A percentile compares a stretch with the other conserved stretches of the same genome.
Conservation (phyloP, 805 yeast genomes). For the Zygosaccharomyces bailii region DNA sequence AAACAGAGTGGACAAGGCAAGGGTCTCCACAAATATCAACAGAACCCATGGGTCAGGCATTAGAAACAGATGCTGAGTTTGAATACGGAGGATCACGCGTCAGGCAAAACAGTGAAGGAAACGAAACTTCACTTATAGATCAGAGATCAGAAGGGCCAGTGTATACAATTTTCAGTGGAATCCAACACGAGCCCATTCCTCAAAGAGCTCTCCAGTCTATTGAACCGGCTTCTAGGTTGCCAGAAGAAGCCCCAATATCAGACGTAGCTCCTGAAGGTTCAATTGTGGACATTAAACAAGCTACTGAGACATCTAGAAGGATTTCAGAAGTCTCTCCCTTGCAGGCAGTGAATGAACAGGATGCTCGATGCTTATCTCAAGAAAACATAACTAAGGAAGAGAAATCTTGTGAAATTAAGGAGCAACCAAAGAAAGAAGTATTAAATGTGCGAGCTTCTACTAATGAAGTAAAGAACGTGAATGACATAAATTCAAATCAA, state of each 20-base stretch:
- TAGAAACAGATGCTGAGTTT: neutral
- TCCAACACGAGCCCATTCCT: neutral
- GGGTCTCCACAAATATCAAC: slow-evolving; percentile 5
- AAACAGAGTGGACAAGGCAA: neutral
- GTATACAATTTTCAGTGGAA: neutral
- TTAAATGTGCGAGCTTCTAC: no score
- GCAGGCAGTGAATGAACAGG: no score
- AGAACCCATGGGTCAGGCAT: slow-evolving; percentile 7
- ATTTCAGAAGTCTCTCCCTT: neutral
- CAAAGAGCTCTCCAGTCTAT: neutral
- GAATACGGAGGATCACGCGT: neutral
- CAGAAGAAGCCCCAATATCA: neutral
- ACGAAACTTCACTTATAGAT: neutral
- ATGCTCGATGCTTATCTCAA: no score
- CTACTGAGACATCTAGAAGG: neutral
- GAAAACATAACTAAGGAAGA: neutral
- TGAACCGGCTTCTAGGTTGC: neutral
- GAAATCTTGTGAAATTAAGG: neutral
- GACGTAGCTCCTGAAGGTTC: neutral
- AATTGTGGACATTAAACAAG: neutral
- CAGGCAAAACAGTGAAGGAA: neutral
- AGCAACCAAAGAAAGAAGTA: neutral
- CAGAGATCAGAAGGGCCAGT: neutral
- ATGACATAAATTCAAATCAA: no score
- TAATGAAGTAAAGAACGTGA: no score